These are phyloP conservation scores for Metarhizium anisopliae DNA, from an alignment of 2,329 filamentous ascomycete genomes.

Conservation along the genomic window DNA sequence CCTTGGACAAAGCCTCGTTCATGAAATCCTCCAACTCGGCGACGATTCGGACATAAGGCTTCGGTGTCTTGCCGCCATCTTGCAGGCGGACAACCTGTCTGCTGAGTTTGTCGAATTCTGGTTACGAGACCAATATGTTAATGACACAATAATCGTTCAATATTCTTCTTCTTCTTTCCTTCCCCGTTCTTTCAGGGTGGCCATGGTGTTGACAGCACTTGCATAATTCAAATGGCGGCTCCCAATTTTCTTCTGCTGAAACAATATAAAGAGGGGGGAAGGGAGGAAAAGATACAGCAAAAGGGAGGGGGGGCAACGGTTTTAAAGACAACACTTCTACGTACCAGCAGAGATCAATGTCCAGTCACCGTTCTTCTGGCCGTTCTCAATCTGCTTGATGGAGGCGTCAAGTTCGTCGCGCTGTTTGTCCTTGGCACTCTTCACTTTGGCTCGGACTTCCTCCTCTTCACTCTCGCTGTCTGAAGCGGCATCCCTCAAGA, in stretches of 20 bases:
- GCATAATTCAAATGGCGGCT: neutral
- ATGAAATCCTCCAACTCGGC: conserved; percentile 91
- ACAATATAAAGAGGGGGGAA: neutral
- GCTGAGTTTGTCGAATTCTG: conserved; percentile 93
- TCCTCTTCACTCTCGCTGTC: conserved; percentile 84
- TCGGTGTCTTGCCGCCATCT: conserved; percentile 71
- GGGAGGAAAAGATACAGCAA: neutral
- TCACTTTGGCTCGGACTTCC: conserved; percentile 77
- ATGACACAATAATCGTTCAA: neutral
- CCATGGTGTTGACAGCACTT: no score
- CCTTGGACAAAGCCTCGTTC: conserved; percentile 89
- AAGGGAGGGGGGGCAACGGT: no score
- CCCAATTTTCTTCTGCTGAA: neutral
- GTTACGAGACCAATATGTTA: conserved; percentile 4
- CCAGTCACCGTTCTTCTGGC: conserved; percentile 97
- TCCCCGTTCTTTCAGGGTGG: neutral
- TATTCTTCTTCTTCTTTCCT: neutral
- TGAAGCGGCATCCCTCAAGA: conserved; percentile 66
- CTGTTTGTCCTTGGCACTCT: conserved; percentile 97
- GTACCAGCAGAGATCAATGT: conserved; percentile 80
- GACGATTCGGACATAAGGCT: conserved; percentile 85
- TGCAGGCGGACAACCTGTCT: conserved; percentile 73
- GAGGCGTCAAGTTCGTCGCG: conserved; percentile 87
- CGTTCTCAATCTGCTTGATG: conserved; percentile 89
- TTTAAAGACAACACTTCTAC: conserved; percentile 18